Evolutionary conservation across 352 stramenopile genomes (phyloP).

Genomic region (Globisporangium nunn): DNA sequence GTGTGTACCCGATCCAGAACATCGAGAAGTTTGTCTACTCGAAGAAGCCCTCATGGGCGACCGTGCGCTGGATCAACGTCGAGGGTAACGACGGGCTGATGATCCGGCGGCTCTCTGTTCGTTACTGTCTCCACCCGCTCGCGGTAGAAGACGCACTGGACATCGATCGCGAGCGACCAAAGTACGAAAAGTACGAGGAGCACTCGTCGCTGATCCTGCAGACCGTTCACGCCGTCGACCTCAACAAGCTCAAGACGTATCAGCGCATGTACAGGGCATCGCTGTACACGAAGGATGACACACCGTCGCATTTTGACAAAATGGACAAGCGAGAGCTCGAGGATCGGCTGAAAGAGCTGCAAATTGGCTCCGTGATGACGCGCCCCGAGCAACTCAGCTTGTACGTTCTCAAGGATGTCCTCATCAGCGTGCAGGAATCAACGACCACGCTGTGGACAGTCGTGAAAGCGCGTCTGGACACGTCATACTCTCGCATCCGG

Average conservation of each 20-base stretch:
- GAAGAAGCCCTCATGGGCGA: constrained; percentile 57
- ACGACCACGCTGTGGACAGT: constrained; percentile 44
- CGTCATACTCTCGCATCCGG: constrained; percentile 78
- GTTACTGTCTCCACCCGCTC: constrained; percentile 78
- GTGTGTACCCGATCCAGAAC: constrained; percentile 57
- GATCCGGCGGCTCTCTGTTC: constrained; percentile 68
- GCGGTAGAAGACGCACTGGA: constrained; percentile 81
- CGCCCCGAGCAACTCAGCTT: constrained; percentile 72
- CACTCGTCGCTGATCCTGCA: constrained; percentile 75
- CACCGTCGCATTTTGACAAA: constrained; percentile 41
- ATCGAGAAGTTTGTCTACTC: constrained; percentile 85
- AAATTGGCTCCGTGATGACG: constrained; percentile 56
- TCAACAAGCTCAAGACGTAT: constrained; percentile 49
- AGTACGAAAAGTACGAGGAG: constrained; percentile 85
- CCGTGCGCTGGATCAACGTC: constrained; percentile 81
- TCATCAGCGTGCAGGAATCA: constrained; percentile 66
- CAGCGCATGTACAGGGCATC: constrained; percentile 69
- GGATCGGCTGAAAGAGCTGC: constrained; percentile 45
- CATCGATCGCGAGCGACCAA: constrained; percentile 67
- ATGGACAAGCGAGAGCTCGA: constrained; percentile 65
- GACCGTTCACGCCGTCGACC: constrained; percentile 45
- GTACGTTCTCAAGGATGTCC: constrained; percentile 62
- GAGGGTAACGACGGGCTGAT: constrained; percentile 55
- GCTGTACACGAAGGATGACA: constrained; percentile 49
- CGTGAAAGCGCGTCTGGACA: constrained; percentile 57